A percentile compares a stretch with the other conserved stretches of the same genome.
These are phyloP conservation scores for Anthracocystis walkeri DNA, from an alignment of 1,284 basidiomycete species.

Conservation along the genomic window DNA sequence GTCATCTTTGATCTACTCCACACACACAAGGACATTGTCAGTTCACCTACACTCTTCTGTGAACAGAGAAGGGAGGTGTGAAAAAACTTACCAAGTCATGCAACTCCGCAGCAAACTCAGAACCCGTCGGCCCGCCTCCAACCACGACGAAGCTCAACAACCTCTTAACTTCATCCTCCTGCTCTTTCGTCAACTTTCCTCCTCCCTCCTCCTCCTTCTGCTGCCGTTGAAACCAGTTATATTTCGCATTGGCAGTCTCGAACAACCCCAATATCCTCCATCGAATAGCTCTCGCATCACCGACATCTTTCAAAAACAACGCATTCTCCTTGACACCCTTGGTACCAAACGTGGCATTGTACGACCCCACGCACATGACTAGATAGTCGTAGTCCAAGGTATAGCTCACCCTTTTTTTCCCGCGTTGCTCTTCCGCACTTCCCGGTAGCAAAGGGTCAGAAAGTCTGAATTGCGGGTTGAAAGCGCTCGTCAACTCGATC, in stretches of 20 bases:
- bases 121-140: conserved; percentile 55
- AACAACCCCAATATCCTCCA: conserved; percentile 81
- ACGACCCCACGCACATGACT: conserved; percentile 84
- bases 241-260: conserved; percentile 76
- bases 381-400: conserved; percentile 76
- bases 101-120: conserved; percentile 76
- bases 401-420: conserved; percentile 13
- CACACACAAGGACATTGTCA: no score
- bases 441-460: conserved; percentile 71
- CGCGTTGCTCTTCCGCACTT: conserved; percentile 2
- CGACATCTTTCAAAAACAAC: conserved; percentile 78
- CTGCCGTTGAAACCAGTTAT: neutral
- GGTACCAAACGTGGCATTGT: conserved; percentile 79
- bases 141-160: conserved; percentile 53
- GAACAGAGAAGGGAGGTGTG: neutral
- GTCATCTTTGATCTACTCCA: conserved; percentile 73
- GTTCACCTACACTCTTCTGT: no score
- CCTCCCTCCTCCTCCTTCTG: conserved; percentile 73
- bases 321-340: conserved; percentile 68
- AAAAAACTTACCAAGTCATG: conserved; percentile 75
- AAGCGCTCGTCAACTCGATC: conserved; percentile 31
- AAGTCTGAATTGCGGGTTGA: conserved; percentile 71
- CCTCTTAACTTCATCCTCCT: conserved; percentile 36
- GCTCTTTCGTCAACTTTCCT: conserved; percentile 77
- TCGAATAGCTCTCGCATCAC: conserved; percentile 83